Evolutionary conservation across 140 eudicot genomes (phyloP), one percentile per base, ranked within the genome.

Genomic region (Ambrosia hybrid): DNA sequence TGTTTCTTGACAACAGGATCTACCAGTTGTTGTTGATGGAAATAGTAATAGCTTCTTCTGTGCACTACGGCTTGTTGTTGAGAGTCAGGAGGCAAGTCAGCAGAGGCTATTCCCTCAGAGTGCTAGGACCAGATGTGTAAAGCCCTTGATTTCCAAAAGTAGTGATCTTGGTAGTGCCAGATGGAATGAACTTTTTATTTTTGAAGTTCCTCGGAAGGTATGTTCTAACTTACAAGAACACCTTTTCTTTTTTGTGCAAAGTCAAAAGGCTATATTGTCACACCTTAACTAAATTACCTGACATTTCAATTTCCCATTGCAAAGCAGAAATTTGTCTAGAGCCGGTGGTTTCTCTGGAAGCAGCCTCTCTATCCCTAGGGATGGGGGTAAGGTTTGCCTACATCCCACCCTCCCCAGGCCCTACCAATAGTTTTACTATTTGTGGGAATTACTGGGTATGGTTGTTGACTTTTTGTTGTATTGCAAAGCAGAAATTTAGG

Each of bases 131-230:
- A 88, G 84, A 83, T 94, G 99, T 68, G 90, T 90, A 71, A 83
- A 75, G 81, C 97, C 99, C 13, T 79, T 67, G 48, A 66, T 80
- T 65, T 56, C 71, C 61, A 73, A 67, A 72, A 55, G 49, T 52
- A 74, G 74, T 77, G 88, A 74, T 81, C 58, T 80, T 46, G 99
- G 96, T 68, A 81, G 76, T 72, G 97, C 97, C 56, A 83, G 58
- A 55, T 94, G 99, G 99, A 86, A 90, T 78, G 99, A 94, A 70
- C 96, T 94, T 67, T 94, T 90, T 77, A 84, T 94, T 61, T 90
- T 94, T 86, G 99, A 94, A 80, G 91, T 94, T 79, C 99, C 99
- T 80, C 87, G 86, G 21, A 86, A 88, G 99, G 99, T 94, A 83
- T 46, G 51, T 58, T 68, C 48, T 58, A n/a, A 58, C 36, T 73